Evolutionary conservation across 495 filamentous ascomycete genomes (phyloP), one percentile per base, ranked within the genome.

Genomic region (Geopyxis carbonaria): DNA sequence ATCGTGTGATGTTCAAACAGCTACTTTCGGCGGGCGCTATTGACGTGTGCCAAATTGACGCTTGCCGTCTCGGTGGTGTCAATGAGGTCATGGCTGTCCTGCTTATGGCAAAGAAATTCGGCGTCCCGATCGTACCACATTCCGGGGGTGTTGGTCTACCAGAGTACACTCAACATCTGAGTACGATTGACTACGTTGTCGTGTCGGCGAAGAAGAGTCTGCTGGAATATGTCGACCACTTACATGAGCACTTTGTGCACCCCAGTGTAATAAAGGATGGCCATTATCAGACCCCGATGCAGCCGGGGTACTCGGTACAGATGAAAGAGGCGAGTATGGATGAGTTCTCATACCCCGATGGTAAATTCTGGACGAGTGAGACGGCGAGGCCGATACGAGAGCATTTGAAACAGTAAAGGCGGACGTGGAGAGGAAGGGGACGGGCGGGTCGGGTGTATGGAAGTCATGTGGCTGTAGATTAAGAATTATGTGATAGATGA

Each of bases 1-100:
- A 93, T 63, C 70, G 85, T 5, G 80, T 92, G 7, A 69, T 93
- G 42, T 92, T 93, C 69, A 93, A 93, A 68, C 85, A 93, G 61
- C 67, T 93, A 32, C 64, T 93, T 16, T 70, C 75, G 48, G 60
- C 72, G 22, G 73, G 76, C 39, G 80, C 84, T 30, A 75, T 94
- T 54, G 85, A 87, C 46, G 70, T 92, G 5, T 81, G 82, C 51
- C 86, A 94, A 60, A 75, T 87, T 44, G 86, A 94, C 47, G 86
- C 86, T 1, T 94, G 86, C 65, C 70, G 86, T 14, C 66, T 94
- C 43, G 86, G 86, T 23, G 86, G 86, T 33, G 78, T 93, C 5
- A 93, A 93, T 58, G 86, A 94, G 58, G 84, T 87, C 13, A 64
- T 94, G 10, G 81, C 85, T 6, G 85, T 94, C n/a, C 55, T 94